phyloP scores from a whole-genome alignment of 2,329 filamentous ascomycete species.

The Botryosphaeria dothidea region DNA sequence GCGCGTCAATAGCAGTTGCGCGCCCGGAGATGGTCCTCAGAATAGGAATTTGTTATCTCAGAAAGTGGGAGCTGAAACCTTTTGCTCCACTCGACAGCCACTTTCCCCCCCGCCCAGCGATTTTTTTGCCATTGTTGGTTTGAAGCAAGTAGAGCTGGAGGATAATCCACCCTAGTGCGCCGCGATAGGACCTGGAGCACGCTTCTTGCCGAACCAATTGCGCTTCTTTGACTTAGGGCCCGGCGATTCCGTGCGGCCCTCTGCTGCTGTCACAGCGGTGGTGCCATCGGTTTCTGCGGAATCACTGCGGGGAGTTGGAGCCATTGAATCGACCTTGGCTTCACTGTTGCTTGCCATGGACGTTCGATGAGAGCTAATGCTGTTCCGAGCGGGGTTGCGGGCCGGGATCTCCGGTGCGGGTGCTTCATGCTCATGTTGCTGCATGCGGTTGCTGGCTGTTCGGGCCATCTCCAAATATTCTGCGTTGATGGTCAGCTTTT shows the following conservation, averaged over 20 bases:
- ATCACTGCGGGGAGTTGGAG: not conserved
- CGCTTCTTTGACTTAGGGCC: constrained; percentile 9
- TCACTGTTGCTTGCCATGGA: constrained; percentile 1
- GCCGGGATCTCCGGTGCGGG: constrained; percentile 1
- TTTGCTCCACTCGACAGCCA: not conserved
- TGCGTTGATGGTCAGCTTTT: not conserved
- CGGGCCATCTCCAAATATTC: constrained; percentile 12
- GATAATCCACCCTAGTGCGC: not conserved
- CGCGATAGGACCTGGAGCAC: not conserved
- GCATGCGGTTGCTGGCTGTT: not conserved
- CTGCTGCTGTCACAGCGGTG: not conserved
- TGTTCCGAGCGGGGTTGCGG: constrained; percentile 11
- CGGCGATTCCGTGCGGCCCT: not conserved
- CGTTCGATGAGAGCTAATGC: not conserved
- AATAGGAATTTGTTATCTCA: not conserved
- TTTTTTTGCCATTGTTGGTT: not conserved
- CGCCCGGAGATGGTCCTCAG: not conserved
- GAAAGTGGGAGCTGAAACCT: not conserved
- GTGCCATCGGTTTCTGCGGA: not conserved
- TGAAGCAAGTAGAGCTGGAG: not conserved
- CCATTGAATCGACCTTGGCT: not conserved
- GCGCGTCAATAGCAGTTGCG: not conserved
- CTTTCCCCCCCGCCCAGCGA: not conserved
- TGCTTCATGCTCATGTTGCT: not conserved
- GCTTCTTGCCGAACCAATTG: constrained; percentile 14